phyloP scores from a whole-genome alignment of 768 basidiomycete genomes.

The Leccinum subgranulosum region DNA sequence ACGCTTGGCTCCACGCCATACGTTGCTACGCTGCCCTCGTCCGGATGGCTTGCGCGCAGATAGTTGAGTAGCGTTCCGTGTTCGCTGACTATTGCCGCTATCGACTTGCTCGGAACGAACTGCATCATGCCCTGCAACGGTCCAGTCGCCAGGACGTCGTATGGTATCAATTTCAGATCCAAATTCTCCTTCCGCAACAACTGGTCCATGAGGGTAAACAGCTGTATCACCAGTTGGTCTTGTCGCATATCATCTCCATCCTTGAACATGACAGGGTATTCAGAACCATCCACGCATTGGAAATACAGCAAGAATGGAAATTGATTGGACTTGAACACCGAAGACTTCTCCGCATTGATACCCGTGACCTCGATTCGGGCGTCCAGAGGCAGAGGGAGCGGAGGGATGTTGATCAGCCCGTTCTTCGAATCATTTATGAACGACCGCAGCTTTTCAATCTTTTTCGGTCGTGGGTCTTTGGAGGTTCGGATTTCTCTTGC shows the following conservation, averaged over 20 bases:
- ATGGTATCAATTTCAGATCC: conserved; percentile 87
- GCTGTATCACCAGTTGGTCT: conserved; percentile 95
- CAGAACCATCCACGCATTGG: conserved; percentile 76
- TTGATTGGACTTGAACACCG: conserved; percentile 96
- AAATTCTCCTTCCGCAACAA: conserved; percentile 91
- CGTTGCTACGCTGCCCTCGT: conserved; percentile 92
- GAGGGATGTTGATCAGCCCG: conserved; percentile 71
- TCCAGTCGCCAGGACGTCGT: conserved; percentile 91
- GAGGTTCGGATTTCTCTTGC: conserved; percentile 85
- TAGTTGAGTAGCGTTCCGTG: conserved; percentile 87
- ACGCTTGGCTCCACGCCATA: conserved; percentile 94
- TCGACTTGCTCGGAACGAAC: conserved; percentile 93
- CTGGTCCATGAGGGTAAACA: conserved; percentile 98
- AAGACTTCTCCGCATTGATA: conserved; percentile 87
- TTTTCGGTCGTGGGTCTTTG: conserved; percentile 93
- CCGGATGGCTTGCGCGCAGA: conserved; percentile 79
- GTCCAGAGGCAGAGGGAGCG: conserved; percentile 87
- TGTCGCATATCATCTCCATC: conserved; percentile 99
- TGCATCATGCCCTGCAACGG: conserved; percentile 93
- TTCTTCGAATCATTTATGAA: conserved; percentile 84
- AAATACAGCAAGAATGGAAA: conserved; percentile 91
- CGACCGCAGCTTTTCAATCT: conserved; percentile 92
- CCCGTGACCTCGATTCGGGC: conserved; percentile 83
- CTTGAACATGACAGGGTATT: conserved; percentile 97
- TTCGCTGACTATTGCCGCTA: conserved; percentile 93